phyloP scores from a whole-genome alignment of 176 grass and related monocot species.

The Metroxylon sagu region DNA sequence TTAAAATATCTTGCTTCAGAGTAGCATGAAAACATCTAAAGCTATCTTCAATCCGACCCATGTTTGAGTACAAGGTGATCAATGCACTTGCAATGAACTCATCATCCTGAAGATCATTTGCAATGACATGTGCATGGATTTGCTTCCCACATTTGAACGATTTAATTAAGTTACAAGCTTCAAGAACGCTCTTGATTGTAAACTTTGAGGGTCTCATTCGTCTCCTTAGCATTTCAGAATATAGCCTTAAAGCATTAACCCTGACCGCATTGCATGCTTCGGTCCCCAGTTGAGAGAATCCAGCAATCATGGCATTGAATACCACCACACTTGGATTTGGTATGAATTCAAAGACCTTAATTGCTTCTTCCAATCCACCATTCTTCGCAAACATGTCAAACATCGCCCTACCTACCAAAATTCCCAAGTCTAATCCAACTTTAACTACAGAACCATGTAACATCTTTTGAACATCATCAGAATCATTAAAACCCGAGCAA shows the following conservation, averaged over 20 bases:
- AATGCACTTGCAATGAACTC: conserved; percentile 50
- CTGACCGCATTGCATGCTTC: conserved; percentile 36
- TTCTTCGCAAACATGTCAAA: conserved; percentile 74
- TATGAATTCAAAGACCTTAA: conserved; percentile 67
- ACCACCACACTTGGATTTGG: conserved; percentile 47
- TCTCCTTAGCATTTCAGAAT: conserved; percentile 39
- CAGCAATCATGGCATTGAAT: conserved; percentile 79
- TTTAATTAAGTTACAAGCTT: conserved; percentile 52
- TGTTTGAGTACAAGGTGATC: conserved; percentile 54
- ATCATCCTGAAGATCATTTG: conserved; percentile 47
- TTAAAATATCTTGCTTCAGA: conserved; percentile 33
- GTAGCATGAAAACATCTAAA: conserved; percentile 57
- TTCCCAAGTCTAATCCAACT: conserved; percentile 65
- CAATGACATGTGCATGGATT: conserved; percentile 61
- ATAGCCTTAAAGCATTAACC: conserved; percentile 46
- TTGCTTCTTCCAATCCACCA: conserved; percentile 65
- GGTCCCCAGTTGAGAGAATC: conserved; percentile 59
- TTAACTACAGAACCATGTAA: conserved; percentile 70
- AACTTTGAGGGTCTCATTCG: conserved; percentile 52
- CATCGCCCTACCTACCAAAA: conserved; percentile 66
- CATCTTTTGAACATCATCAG: conserved; percentile 48
- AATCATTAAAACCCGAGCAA: conserved; percentile 35
- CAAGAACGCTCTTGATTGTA: conserved; percentile 65
- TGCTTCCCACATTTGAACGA: conserved; percentile 43
- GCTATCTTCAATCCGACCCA: conserved; percentile 27